Conservation (phyloP, 805 yeast species). For the Tetrapisispora nanseiensis region DNA sequence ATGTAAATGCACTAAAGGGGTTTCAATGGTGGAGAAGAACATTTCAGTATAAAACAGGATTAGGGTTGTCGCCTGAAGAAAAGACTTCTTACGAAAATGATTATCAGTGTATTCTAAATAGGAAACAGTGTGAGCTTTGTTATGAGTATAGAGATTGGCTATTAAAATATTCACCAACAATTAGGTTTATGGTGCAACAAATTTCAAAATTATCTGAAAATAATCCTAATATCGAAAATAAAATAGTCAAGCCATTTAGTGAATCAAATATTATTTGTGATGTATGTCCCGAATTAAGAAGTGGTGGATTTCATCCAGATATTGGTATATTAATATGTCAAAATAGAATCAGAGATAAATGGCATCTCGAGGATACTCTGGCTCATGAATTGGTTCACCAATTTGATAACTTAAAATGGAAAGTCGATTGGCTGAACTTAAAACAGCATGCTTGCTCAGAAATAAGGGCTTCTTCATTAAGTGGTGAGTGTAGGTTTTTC, state of each 20-base stretch:
- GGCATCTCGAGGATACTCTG: slow-evolving; percentile 82
- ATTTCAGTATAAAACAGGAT: slow-evolving; percentile 58
- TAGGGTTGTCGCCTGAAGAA: slow-evolving; percentile 49
- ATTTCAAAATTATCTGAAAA: slow-evolving; percentile 45
- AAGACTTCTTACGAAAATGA: slow-evolving; percentile 50
- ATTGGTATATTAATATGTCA: slow-evolving; percentile 81
- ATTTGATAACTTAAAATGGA: slow-evolving; percentile 80
- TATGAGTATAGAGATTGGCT: slow-evolving; percentile 73
- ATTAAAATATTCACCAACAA: slow-evolving; percentile 70
- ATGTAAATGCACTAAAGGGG: slow-evolving; percentile 27
- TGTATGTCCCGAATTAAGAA: slow-evolving; percentile 68
- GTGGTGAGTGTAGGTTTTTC: slow-evolving; percentile 91
- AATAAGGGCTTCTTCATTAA: slow-evolving; percentile 81
- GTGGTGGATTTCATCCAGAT: slow-evolving; percentile 92
- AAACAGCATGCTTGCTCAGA: slow-evolving; percentile 96
- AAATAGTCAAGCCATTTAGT: slow-evolving; percentile 13
- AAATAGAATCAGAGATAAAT: slow-evolving; percentile 61
- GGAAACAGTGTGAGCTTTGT: slow-evolving; percentile 56
- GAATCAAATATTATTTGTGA: slow-evolving; percentile 52
- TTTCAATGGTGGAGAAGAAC: slow-evolving; percentile 81
- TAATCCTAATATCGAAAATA: slow-evolving; percentile 8
- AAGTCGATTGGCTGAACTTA: slow-evolving; percentile 76
- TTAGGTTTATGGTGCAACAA: slow-evolving; percentile 77
- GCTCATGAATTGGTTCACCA: slow-evolving; percentile 92
- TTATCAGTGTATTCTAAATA: slow-evolving; percentile 33